phyloP scores from a whole-genome alignment of 2,329 filamentous ascomycete genomes.

The Neonectria faginata region DNA sequence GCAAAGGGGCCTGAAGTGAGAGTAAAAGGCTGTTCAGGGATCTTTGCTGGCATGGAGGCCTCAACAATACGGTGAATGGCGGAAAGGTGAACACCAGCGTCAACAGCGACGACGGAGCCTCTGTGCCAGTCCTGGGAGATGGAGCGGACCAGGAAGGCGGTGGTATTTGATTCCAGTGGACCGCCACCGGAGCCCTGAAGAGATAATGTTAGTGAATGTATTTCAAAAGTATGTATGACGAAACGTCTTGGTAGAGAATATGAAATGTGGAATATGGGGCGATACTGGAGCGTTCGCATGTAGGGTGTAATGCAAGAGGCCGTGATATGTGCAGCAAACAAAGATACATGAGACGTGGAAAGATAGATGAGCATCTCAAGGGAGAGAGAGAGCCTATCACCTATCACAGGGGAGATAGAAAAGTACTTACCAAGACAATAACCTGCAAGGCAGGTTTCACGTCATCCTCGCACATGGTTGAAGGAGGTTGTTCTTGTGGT shows the following conservation, averaged over 20 bases:
- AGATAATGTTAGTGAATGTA: slow-evolving; percentile 38
- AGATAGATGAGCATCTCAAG: slow-evolving; percentile 2
- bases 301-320: not conserved
- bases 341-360: not conserved
- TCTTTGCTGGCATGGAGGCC: slow-evolving; percentile 56
- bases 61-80: slow-evolving; percentile 86
- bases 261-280: not conserved
- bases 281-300: not conserved
- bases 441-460: slow-evolving; percentile 72
- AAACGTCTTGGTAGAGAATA: not conserved
- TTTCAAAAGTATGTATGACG: not conserved
- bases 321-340: not conserved
- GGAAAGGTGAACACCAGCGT: slow-evolving; percentile 90
- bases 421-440: slow-evolving; percentile 75
- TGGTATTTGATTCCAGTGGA: slow-evolving; percentile 89
- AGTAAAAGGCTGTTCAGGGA: slow-evolving; percentile 59
- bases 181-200: slow-evolving; percentile 87
- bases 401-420: slow-evolving; percentile 21
- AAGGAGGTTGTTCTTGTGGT: not conserved
- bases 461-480: slow-evolving; percentile 42
- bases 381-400: not conserved
- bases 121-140: slow-evolving; percentile 81
- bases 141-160: slow-evolving; percentile 88
- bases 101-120: slow-evolving; percentile 89
- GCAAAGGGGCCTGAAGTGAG: slow-evolving; percentile 80